Conservation (phyloP, 1,284 basidiomycete genomes). For the Ustilago trichophora region DNA sequence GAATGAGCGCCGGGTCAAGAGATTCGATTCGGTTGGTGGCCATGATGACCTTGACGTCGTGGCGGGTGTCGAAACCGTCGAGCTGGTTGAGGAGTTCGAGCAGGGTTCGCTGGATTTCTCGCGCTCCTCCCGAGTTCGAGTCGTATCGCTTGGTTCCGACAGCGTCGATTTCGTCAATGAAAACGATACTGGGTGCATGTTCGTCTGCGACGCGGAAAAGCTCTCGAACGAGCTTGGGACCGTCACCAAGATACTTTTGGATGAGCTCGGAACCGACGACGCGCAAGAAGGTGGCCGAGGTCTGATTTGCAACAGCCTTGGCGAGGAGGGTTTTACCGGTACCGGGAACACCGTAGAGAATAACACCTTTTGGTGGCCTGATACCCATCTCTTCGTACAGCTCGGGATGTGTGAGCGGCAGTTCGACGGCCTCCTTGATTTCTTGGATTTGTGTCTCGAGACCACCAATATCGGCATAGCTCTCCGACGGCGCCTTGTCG, state of each 20-base stretch:
- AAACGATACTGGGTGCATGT: constrained; percentile 69
- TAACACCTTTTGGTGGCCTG: constrained; percentile 97
- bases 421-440: constrained; percentile 99
- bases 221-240: constrained; percentile 69
- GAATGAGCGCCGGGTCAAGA: constrained; percentile 94
- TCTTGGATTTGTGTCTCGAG: constrained; percentile 97
- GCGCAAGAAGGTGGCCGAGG: constrained; percentile 96
- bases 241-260: constrained; percentile 98
- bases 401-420: constrained; percentile 97
- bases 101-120: constrained; percentile 69
- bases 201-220: constrained; percentile 69
- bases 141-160: constrained; percentile 70
- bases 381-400: constrained; percentile 99
- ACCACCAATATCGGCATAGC: constrained; percentile 98
- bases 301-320: constrained; percentile 98
- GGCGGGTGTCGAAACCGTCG: constrained; percentile 98
- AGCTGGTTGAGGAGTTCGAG: constrained; percentile 74
- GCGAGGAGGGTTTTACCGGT: constrained; percentile 98
- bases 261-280: constrained; percentile 98
- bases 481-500: constrained; percentile 93
- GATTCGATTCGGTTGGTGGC: constrained; percentile 93
- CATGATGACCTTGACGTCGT: constrained; percentile 90
- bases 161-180: constrained; percentile 70
- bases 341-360: constrained; percentile 96
- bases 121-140: constrained; percentile 69